Percentiles rank a stretch among this genome's conserved stretches.
Conservation (phyloP, 108 stramenopile species). For the Fragilariopsis cylindrus region DNA sequence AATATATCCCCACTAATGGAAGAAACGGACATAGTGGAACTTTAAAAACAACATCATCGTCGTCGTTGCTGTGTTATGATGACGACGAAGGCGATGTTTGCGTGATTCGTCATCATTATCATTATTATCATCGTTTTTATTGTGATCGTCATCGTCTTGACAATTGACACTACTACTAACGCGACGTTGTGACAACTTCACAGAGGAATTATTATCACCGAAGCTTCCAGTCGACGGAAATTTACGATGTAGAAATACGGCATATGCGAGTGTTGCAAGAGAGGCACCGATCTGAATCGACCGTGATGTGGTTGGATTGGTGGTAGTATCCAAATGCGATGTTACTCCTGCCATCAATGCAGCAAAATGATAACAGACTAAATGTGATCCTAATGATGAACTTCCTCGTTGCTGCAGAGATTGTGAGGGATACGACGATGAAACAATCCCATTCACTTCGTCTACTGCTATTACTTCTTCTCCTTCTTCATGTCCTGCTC, state of each 20-base stretch:
- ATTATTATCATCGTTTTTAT: background rate
- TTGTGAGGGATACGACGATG: background rate
- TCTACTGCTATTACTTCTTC: conserved; percentile 1
- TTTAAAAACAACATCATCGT: conserved; percentile 46
- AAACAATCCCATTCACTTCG: conserved; percentile 2
- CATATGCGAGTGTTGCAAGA: background rate
- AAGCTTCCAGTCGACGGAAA: conserved; percentile 14
- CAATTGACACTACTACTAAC: background rate
- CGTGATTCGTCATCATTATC: background rate
- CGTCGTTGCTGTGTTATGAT: background rate
- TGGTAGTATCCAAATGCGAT: background rate
- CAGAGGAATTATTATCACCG: conserved; percentile 1
- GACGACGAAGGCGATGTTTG: background rate
- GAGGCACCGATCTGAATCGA: background rate
- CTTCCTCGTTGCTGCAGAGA: background rate
- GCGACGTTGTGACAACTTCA: background rate
- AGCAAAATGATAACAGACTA: background rate
- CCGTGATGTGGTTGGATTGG: background rate
- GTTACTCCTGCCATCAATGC: conserved; percentile 9
- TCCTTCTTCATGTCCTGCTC: background rate
- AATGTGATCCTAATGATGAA: background rate
- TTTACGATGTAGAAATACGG: background rate
- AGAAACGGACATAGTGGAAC: conserved; percentile 74
- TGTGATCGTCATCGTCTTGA: background rate
- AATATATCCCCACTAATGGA: conserved; percentile 71